Percentiles rank a stretch among this genome's conserved stretches.
Evolutionary conservation across 192 early-diverging fungal species (phyloP).

Genomic region (Phycomyces blakesleeanus): DNA sequence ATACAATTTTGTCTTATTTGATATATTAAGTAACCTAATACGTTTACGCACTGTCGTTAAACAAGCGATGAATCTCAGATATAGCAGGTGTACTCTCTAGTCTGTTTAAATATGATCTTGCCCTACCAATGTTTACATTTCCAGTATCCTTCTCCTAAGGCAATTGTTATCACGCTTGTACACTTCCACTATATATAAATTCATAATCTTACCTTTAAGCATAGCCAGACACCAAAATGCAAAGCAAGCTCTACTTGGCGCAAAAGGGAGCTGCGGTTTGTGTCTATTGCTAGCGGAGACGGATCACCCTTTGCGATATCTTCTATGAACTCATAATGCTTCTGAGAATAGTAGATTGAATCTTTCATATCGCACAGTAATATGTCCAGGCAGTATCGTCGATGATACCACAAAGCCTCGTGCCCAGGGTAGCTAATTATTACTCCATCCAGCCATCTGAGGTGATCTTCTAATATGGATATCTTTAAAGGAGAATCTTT

Average conservation of each 20-base stretch:
- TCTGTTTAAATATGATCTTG: too few species aligned
- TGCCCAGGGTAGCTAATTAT: slow-evolving; percentile 45
- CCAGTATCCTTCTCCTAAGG: neutral
- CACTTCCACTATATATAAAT: neutral
- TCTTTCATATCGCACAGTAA: neutral
- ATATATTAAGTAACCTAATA: too few species aligned
- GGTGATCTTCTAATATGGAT: slow-evolving; percentile 6
- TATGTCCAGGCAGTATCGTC: slow-evolving; percentile 33
- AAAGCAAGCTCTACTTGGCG: slow-evolving; percentile 17
- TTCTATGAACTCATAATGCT: neutral
- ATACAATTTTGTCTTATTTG: too few species aligned
- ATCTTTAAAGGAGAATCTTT: neutral
- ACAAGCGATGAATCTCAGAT: too few species aligned
- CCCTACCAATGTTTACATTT: too few species aligned
- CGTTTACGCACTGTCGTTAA: too few species aligned
- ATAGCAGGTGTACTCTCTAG: too few species aligned
- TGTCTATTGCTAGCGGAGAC: neutral
- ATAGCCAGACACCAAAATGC: slow-evolving; percentile 18
- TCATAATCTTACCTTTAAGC: slow-evolving; percentile 8
- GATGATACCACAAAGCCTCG: slow-evolving; percentile 51
- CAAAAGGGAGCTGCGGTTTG: neutral
- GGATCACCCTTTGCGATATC: neutral
- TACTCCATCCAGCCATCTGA: slow-evolving; percentile 18
- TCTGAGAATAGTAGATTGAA: neutral
- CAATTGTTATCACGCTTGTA: too few species aligned